phyloP scores from a whole-genome alignment of 1,139 yeast species.

The Yamadazyma buinensis region DNA sequence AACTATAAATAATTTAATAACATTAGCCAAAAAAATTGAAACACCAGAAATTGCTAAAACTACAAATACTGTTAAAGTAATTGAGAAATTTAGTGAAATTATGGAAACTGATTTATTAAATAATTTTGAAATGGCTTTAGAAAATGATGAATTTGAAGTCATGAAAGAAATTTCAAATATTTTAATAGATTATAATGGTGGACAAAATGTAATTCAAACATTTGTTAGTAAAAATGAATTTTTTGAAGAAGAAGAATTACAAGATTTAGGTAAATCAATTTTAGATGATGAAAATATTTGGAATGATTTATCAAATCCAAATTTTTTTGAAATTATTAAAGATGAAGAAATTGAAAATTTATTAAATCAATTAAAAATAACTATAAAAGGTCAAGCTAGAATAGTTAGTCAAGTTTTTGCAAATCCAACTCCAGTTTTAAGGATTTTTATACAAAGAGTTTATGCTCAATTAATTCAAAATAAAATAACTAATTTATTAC shows the following conservation, averaged over 20 bases:
- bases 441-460: conserved; percentile 68
- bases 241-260: conserved; percentile 41
- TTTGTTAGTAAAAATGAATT: conserved; percentile 81
- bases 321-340: conserved; percentile 24
- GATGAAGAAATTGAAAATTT: conserved; percentile 33
- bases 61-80: conserved; percentile 44
- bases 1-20: conserved; percentile 61
- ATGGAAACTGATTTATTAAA: conserved; percentile 67
- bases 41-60: conserved; percentile 51
- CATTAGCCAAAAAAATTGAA: conserved; percentile 59
- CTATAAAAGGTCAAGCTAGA: conserved; percentile 66
- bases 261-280: conserved; percentile 32
- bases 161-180: conserved; percentile 79
- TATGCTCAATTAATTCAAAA: conserved; percentile 75
- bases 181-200: conserved; percentile 81
- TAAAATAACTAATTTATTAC: conserved; percentile 60
- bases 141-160: conserved; percentile 54
- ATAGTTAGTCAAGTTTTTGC: conserved; percentile 72
- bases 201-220: conserved; percentile 74
- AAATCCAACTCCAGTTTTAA: conserved; percentile 60
- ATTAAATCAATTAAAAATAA: conserved; percentile 34
- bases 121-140: conserved; percentile 57
- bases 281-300: conserved; percentile 38
- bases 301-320: conserved; percentile 36
- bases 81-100: conserved; percentile 69